Evolutionary conservation across 2,329 filamentous ascomycete species (phyloP), one percentile per base, ranked within the genome.

Genomic region (Rasamsonia emersonii): DNA sequence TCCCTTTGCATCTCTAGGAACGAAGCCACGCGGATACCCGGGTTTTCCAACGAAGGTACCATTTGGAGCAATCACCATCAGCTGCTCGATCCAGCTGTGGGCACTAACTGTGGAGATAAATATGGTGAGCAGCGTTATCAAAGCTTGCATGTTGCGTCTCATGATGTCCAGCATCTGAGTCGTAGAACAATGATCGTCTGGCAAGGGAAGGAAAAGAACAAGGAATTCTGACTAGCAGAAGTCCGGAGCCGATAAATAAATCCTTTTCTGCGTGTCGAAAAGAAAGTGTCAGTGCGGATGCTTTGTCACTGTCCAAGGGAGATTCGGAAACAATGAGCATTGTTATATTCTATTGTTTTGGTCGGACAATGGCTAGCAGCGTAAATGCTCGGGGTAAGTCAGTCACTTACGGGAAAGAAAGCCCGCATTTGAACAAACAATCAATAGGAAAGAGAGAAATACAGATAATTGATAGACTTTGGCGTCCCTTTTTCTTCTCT

Each of bases 41-140:
- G 73, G 65, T 5, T 70, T 56, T 17, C 82, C 82, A 13, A 78
- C 64, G 53, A 86, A 85, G 19, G 75, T 75, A 33, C 86, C 88
- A 47, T 86, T 82, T 17, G 73, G 56, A 32, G 77, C 74, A 53
- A 95, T 77, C 36, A 77, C 75, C 40, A 68, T 73, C 30, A 89
- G 67, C 47, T 79, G 68, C 59, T 95, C 86, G 28, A 89, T 71
- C 88, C 88, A 95, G 11, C 77, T 81, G 60, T 95, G 89, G 20
- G 75, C 79, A 17, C 40, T 37, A 14, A 50, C 43, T 17, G 51
- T 41, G 5, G 53, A 37, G 16, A 41, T 29, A 14, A 61, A 40
- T 19, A 53, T 36, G 27, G 47, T 39, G 24, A 61, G 33, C 18
- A 53, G 31, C 17, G 38, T 37, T 30, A 32, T n/a, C 35, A 36